phyloP scores from a whole-genome alignment of 2,329 filamentous ascomycete species.

The Chaetomium sp. region DNA sequence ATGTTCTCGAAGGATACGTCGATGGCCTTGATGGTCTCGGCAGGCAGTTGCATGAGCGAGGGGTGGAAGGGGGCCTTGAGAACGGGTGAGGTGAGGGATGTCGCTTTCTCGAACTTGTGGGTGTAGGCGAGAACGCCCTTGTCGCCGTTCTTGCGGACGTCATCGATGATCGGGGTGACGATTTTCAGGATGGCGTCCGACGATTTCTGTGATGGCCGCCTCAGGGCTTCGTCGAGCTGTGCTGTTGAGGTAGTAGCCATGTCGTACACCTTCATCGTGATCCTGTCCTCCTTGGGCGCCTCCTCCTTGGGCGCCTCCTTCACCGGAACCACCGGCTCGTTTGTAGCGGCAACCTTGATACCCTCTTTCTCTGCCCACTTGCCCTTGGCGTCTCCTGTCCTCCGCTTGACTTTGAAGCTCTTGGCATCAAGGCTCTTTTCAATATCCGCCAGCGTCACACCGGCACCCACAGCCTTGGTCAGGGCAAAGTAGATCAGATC shows the following conservation, averaged over 20 bases:
- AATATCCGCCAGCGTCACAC: conserved; percentile 80
- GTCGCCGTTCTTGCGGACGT: conserved; percentile 77
- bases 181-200: conserved; percentile 91
- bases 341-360: conserved; percentile 42
- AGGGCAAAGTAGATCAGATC: conserved; percentile 95
- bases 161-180: conserved; percentile 84
- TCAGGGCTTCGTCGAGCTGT: conserved; percentile 67
- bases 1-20: conserved; percentile 94
- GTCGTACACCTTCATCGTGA: conserved; percentile 77
- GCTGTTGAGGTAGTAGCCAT: conserved; percentile 56
- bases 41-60: conserved; percentile 75
- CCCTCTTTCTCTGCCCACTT: conserved; percentile 83
- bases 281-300: conserved; percentile 41
- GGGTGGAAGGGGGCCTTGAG: conserved; percentile 82
- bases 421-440: conserved; percentile 91
- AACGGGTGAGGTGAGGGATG: conserved; percentile 80
- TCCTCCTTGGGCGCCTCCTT: conserved; percentile 35
- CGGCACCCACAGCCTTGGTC: conserved; percentile 78
- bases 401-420: conserved; percentile 88
- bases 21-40: conserved; percentile 85
- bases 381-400: conserved; percentile 89
- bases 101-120: conserved; percentile 96
- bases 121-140: conserved; percentile 86
- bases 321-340: conserved; percentile 30
- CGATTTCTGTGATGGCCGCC: conserved; percentile 87